phyloP scores from a whole-genome alignment of 2,329 filamentous ascomycete species.

The Calonectria crousiana region DNA sequence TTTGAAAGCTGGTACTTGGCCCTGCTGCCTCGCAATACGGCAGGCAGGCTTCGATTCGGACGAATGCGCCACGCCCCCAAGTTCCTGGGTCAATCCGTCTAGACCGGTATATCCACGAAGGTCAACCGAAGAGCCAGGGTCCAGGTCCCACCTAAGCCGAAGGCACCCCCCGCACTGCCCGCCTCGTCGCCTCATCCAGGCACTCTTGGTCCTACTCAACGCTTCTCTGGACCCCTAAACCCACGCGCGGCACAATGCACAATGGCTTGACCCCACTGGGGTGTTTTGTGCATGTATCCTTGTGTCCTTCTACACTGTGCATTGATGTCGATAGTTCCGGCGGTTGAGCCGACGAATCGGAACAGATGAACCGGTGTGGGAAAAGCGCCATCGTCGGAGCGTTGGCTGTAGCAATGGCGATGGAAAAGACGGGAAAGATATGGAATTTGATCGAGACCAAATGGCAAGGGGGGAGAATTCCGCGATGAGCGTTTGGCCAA shows the following conservation, averaged over 20 bases:
- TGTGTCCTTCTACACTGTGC: background rate
- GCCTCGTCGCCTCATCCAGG: conserved; percentile 20
- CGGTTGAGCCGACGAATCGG: background rate
- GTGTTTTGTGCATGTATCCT: background rate
- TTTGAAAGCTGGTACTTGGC: background rate
- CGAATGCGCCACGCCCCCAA: conserved; percentile 1
- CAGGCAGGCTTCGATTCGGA: background rate
- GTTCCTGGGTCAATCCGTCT: background rate
- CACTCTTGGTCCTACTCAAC: background rate
- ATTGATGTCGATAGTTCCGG: background rate
- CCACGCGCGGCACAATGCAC: conserved; percentile 1
- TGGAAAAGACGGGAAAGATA: background rate
- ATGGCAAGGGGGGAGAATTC: background rate
- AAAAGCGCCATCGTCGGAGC: background rate
- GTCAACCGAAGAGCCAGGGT: background rate
- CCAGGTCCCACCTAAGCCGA: background rate
- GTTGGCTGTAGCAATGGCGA: background rate
- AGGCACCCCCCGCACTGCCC: conserved; percentile 25
- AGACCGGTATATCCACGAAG: background rate
- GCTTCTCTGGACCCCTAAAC: conserved; percentile 1
- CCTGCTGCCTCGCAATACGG: background rate
- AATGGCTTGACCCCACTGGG: background rate
- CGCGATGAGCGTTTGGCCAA: background rate
- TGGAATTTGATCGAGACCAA: background rate
- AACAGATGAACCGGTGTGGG: background rate